Evolutionary conservation across 179 eudicot species (phyloP), one percentile per base, ranked within the genome.

Genomic region (Drosera spatulata): DNA sequence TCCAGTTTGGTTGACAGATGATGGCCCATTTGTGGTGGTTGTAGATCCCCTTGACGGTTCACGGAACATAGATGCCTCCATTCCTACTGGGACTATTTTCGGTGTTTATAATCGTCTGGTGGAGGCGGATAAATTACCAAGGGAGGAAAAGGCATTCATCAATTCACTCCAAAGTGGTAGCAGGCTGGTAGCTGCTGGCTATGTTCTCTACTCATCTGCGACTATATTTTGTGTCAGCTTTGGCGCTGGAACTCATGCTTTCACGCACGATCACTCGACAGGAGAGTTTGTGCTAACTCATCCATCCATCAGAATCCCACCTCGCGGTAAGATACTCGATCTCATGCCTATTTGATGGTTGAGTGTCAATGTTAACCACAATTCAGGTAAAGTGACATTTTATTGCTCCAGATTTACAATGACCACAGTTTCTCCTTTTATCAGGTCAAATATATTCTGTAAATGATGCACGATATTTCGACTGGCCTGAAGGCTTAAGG

Each of bases 41-140:
- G 75, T 85, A 49, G 99, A 94, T 77, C 99, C 97, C 61, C 82
- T 94, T 40, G 99, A 94, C 71, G 99, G 99, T 47, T 94, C 97
- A 5, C 77, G 97, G 5, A 94, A 94, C 65, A 94, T 94, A 42
- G 99, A 94, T 73, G 99, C 99, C 55, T 94, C 99, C 5, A 94
- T 94, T 57, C 99, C 99, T 46, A 94, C 99, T 0, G 99, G 99
- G 64, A 86, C 97, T 40, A 94, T 94, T 40, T 94, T 94, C 61
- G 99, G 99, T 55, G 69, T 90, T 61, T 90, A 94, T 59, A 83
- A 75, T 41, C 91, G 95, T 12, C 90, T 89, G 5, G 65, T 38
- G 54, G 99, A 86, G 77, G 60, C 84, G 39, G 99, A 93, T 83
- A 71, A 73, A 68, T 76, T 86, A 53, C 95, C 94, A 0, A 51